Evolutionary conservation across 2,329 filamentous ascomycete genomes (phyloP).

Genomic region (Myrmaecium sp.): DNA sequence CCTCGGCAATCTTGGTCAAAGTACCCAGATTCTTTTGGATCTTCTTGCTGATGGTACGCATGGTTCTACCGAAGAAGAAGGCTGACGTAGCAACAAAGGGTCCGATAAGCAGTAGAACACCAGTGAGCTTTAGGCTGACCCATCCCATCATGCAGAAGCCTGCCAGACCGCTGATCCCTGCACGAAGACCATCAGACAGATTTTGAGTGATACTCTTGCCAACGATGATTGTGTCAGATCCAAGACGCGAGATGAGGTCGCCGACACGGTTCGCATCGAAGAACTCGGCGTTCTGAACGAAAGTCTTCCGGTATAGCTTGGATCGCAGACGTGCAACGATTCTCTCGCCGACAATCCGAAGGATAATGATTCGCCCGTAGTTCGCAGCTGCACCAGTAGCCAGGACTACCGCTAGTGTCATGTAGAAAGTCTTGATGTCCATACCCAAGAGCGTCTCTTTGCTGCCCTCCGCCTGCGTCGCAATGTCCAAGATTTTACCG

Average conservation of each 20-base stretch:
- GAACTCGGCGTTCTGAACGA: slow-evolving; percentile 96
- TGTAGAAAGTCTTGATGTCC: slow-evolving; percentile 74
- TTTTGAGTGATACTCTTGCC: slow-evolving; percentile 98
- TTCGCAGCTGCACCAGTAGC: slow-evolving; percentile 76
- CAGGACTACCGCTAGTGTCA: slow-evolving; percentile 55
- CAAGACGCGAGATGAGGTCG: slow-evolving; percentile 86
- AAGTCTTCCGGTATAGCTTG: slow-evolving; percentile 78
- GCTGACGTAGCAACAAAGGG: slow-evolving; percentile 82
- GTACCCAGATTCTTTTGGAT: slow-evolving; percentile 90
- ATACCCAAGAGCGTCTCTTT: slow-evolving; percentile 65
- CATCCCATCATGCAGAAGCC: slow-evolving; percentile 92
- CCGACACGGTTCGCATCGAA: slow-evolving; percentile 96
- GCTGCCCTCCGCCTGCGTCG: slow-evolving; percentile 51
- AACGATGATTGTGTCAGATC: slow-evolving; percentile 93
- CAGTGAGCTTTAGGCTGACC: slow-evolving; percentile 79
- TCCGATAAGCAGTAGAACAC: slow-evolving; percentile 70
- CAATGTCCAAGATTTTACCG: slow-evolving; percentile 83
- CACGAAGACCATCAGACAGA: slow-evolving; percentile 83
- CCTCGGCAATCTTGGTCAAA: slow-evolving; percentile 92
- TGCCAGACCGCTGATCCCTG: slow-evolving; percentile 75
- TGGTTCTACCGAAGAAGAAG: slow-evolving; percentile 78
- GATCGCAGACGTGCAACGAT: slow-evolving; percentile 83
- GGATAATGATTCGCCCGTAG: slow-evolving; percentile 81
- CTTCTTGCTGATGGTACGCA: slow-evolving; percentile 75
- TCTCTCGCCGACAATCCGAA: slow-evolving; percentile 85